A percentile compares a stretch with the other conserved stretches of the same genome.
Conservation (phyloP, 352 stramenopile species). For the Pythium biforme region DNA sequence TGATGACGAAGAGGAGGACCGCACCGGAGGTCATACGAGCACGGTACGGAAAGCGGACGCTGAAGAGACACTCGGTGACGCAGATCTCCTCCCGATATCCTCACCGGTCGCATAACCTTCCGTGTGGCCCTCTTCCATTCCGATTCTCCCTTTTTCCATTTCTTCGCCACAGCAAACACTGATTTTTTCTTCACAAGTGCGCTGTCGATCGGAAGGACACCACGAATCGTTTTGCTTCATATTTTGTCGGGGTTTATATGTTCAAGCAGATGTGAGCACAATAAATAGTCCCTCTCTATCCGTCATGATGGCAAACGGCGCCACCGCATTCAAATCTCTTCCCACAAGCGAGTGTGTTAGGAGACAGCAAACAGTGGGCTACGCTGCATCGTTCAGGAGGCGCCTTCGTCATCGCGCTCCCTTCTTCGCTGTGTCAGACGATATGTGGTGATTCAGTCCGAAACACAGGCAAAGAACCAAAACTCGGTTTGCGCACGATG, state of each 20-base stretch:
- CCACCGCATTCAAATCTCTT: background rate
- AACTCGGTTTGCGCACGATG: background rate
- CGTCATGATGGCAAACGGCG: background rate
- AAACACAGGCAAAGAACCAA: background rate
- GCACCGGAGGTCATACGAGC: background rate
- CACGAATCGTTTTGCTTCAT: conserved; percentile 24
- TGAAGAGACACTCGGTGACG: background rate
- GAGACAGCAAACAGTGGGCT: no score
- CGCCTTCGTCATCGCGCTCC: background rate
- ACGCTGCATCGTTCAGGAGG: background rate
- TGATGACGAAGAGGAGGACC: conserved; percentile 17
- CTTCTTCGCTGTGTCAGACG: background rate
- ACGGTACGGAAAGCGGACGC: background rate
- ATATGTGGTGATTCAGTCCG: background rate
- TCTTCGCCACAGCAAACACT: no score
- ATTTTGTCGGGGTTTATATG: conserved; percentile 29
- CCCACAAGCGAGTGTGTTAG: background rate
- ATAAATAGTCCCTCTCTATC: conserved; percentile 29
- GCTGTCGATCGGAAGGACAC: background rate
- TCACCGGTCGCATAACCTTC: conserved; percentile 15
- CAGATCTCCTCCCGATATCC: background rate
- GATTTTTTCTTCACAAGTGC: background rate
- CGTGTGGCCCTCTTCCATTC: background rate
- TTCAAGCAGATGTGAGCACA: conserved; percentile 27
- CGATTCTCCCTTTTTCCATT: background rate